Base-by-base conservation (phyloP, 202 grass and related monocot species). In the Elaeis oleifera region DNA sequence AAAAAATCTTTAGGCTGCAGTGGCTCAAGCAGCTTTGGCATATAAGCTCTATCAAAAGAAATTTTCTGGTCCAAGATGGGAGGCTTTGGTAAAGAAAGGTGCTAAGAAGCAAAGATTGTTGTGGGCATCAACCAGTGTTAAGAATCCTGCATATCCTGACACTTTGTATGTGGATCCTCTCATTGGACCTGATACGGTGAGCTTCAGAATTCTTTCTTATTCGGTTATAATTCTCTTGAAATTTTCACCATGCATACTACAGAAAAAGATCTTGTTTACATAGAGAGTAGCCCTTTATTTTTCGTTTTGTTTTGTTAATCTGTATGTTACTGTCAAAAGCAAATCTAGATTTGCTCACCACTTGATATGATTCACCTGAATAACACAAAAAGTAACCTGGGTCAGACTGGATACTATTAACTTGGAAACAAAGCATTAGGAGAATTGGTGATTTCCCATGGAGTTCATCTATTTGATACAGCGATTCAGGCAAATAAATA, bases 51-150 rank as follows among this genome's bases (percentile, higher is more conserved):
- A 99, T 79, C 82, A 80, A 32, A 83, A 99, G 80, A 99, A 99
- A 77, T 99, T 99, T 58, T 99, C 94, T 53, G 94, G 94, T 24
- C 94, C 94, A 6, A 87, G 94, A 56, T 99, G 94, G 94, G 94
- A 99, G 53, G 88, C 88, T 69, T 89, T 99, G 74, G 94, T 83
- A 3, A 99, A 99, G 75, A 99, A 99, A 69, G 94, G 94, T 70
- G 94, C 94, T 31, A 99, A 84, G 85, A 99, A 99, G 67, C 94
- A 99, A 78, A 86, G 94, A 65, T 50, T 99, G 54, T 58, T 99
- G 73, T 99, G 94, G 94, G 94, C 94, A 60, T 99, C 94, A 18
- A 99, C 94, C 1, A 81, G 94, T 56, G 94, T 99, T 16, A 99
- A 99, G 77, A 99, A 99, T 62, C 94, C 88, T 50, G 88, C 94